Base-by-base conservation (phyloP, 2,329 filamentous ascomycete species). In the Penicillium decumbens region DNA sequence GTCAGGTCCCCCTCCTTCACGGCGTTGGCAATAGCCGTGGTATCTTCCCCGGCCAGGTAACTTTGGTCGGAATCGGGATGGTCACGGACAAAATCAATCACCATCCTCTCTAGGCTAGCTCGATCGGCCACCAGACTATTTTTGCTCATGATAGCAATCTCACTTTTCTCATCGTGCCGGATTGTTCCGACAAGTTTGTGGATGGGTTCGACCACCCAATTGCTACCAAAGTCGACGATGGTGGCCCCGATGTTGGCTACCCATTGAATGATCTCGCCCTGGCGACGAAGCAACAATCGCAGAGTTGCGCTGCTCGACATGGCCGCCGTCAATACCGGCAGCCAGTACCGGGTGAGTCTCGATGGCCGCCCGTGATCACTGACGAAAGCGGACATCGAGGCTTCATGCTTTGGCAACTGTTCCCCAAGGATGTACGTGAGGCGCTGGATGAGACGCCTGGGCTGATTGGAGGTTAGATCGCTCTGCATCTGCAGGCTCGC, bases 121-220 rank as follows among this genome's bases (percentile, higher is more conserved):
- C 89, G 83, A 66, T 98, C 93, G 1, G 91, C 90, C 66, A 87
- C 85, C 20, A 98, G 79, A 58, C 90, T 96, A 58, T 92, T 87
- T 51, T 89, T 88, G 72, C 90, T 96, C 87, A 98, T 93, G 57
- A 98, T 88, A 39, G 92, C 93, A 57, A 98, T 92, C 66, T 97
- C 92, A 65, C 89, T 95, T 58, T 84, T 87, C 61, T 88, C 84
- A 63, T 97, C 89, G 68, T 97, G 93, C 4, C 92, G 84, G 58
- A 98, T 97, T 0, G 93, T 98, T 42, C 86, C 84, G 50, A 98
- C 81, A 15, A 98, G 79, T 66, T 89, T 92, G 60, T 83, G 83
- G 0, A 83, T 78, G 0, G 93, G 93, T 56, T 95, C 87, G 9
- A 98, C 75, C 3, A 98, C 87, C 93, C 93, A 98, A 68, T 98